Evolutionary conservation across 2,329 filamentous ascomycete species (phyloP).

Genomic region (Mycosphaerelloides madeirae): DNA sequence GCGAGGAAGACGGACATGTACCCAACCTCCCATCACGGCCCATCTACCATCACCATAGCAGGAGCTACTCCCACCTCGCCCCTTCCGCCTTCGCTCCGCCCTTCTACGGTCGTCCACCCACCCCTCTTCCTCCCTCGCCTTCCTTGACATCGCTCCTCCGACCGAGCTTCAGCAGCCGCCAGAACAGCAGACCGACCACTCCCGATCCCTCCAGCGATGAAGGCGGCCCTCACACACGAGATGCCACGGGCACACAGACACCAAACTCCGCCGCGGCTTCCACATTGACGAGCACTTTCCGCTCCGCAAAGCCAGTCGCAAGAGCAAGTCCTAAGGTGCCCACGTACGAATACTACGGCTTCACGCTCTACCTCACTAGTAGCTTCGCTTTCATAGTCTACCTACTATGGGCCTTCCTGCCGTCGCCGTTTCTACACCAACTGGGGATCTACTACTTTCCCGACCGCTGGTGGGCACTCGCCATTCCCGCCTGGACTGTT

Average conservation of each 20-base stretch:
- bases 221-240: conserved; percentile 24
- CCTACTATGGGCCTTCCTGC: conserved; percentile 81
- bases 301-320: conserved; percentile 61
- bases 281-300: conserved; percentile 51
- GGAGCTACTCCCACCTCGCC: conserved; percentile 43
- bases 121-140: conserved; percentile 85
- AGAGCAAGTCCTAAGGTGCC: conserved; percentile 87
- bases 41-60: conserved; percentile 39
- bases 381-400: conserved; percentile 72
- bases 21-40: conserved; percentile 31
- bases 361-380: conserved; percentile 89
- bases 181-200: conserved; percentile 82
- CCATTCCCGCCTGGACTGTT: conserved; percentile 84
- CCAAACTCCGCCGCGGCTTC: conserved; percentile 55
- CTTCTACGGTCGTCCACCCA: conserved; percentile 96
- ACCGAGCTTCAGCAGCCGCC: conserved; percentile 54
- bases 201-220: conserved; percentile 90
- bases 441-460: conserved; percentile 96
- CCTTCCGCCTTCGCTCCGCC: conserved; percentile 63
- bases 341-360: conserved; percentile 99
- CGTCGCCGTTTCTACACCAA: conserved; percentile 83
- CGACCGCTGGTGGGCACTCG: conserved; percentile 95
- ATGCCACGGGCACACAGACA: conserved; percentile 34
- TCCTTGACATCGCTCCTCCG: conserved; percentile 87
- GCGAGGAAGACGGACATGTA: conserved; percentile 28